Conservation (phyloP, 2,329 filamentous ascomycete species). For the Canariomyces notabilis region DNA sequence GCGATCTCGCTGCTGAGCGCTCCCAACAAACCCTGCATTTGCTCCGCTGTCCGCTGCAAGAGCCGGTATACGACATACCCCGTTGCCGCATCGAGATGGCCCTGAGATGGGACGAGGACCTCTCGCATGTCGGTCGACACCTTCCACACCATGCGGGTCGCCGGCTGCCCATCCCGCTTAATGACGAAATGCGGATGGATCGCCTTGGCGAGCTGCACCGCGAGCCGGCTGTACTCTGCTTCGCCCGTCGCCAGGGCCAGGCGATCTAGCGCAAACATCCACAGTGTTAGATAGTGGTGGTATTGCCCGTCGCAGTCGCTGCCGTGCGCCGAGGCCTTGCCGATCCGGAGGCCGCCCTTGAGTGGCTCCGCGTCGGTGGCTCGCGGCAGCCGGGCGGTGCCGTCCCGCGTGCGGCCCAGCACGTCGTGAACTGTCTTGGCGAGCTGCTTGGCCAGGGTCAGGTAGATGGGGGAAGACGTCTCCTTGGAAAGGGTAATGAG, state of each 20-base stretch:
- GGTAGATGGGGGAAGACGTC: slow-evolving; percentile 35
- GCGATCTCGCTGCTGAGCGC: slow-evolving; percentile 44
- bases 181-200: slow-evolving; percentile 49
- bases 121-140: slow-evolving; percentile 44
- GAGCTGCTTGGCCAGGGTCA: slow-evolving; percentile 44
- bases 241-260: slow-evolving; percentile 44
- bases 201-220: slow-evolving; percentile 46
- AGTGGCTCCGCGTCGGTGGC: slow-evolving; percentile 49
- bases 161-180: slow-evolving; percentile 11
- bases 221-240: slow-evolving; percentile 43
- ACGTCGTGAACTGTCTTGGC: slow-evolving; percentile 47
- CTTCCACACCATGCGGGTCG: slow-evolving; percentile 50
- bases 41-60: slow-evolving; percentile 38
- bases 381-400: slow-evolving; percentile 40
- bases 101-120: slow-evolving; percentile 46
- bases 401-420: slow-evolving; percentile 49
- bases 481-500: slow-evolving; percentile 50
- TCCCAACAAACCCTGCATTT: slow-evolving; percentile 24
- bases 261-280: slow-evolving; percentile 59
- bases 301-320: slow-evolving; percentile 55
- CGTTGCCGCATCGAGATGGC: slow-evolving; percentile 52
- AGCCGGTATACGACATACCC: slow-evolving; percentile 48
- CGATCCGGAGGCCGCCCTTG: slow-evolving; percentile 52
- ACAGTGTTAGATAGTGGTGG: slow-evolving; percentile 56
- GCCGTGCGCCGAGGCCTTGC: slow-evolving; percentile 45